phyloP scores from a whole-genome alignment of 2,329 filamentous ascomycete genomes.

The Shiraia bambusicola region DNA sequence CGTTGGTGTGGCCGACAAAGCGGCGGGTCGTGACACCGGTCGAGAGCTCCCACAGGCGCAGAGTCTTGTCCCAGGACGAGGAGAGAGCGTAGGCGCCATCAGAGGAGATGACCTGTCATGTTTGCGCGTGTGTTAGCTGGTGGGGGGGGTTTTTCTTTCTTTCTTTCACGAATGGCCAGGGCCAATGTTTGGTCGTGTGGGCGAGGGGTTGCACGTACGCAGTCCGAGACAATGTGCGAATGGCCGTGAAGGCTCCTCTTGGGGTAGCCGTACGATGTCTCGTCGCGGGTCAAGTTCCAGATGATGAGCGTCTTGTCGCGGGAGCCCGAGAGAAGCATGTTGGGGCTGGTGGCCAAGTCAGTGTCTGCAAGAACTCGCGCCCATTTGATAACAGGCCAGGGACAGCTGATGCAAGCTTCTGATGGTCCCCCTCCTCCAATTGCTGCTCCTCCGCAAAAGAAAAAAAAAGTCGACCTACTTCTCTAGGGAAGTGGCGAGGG shows the following conservation, averaged over 20 bases:
- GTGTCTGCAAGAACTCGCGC: slow-evolving; percentile 20
- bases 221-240: slow-evolving; percentile 99
- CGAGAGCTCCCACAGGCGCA: slow-evolving; percentile 98
- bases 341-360: slow-evolving; percentile 67
- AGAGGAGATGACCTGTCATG: slow-evolving; percentile 89
- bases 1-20: slow-evolving; percentile 99
- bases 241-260: slow-evolving; percentile 98
- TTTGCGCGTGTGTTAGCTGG: slow-evolving; percentile 38
- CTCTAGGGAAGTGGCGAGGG: slow-evolving; percentile 96
- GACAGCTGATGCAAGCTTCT: too few species aligned
- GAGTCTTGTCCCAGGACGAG: slow-evolving; percentile 99
- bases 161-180: slow-evolving; percentile 22
- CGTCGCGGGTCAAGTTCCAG: slow-evolving; percentile 99
- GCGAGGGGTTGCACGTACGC: slow-evolving; percentile 65
- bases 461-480: slow-evolving; percentile 65
- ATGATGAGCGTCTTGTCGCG: slow-evolving; percentile 99
- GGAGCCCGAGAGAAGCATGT: slow-evolving; percentile 97
- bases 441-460: too few species aligned
- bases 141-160: slow-evolving; percentile 8
- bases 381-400: slow-evolving; percentile 9
- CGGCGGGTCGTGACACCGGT: slow-evolving; percentile 95
- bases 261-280: slow-evolving; percentile 96
- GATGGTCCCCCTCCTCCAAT: too few species aligned
- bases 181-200: slow-evolving; percentile 25
- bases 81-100: slow-evolving; percentile 99